Conservation (phyloP, 805 yeast species). For the Metschnikowia aberdeeniae region DNA sequence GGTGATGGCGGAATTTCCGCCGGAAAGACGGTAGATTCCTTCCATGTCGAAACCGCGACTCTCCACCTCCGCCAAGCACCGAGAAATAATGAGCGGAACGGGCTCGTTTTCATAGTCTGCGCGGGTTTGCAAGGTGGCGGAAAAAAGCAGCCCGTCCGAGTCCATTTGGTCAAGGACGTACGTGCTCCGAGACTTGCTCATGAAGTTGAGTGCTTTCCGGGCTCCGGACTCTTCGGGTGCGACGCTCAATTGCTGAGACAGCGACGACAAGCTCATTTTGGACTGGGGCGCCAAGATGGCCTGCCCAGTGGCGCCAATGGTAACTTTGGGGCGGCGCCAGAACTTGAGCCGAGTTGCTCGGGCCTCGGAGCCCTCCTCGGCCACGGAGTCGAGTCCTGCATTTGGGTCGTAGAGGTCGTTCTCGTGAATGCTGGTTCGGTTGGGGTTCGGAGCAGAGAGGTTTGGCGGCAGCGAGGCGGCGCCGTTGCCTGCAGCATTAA, state of each 20-base stretch:
- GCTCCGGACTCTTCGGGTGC: slow-evolving; percentile 7
- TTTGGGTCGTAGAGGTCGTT: slow-evolving; percentile 9
- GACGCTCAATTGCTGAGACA: neutral
- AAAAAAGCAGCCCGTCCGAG: slow-evolving; percentile 32
- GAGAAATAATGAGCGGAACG: slow-evolving; percentile 68
- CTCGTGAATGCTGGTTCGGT: slow-evolving; percentile 8
- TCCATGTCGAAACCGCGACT: slow-evolving; percentile 68
- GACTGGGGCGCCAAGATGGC: neutral
- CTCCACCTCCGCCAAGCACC: slow-evolving; percentile 77
- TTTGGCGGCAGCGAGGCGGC: neutral
- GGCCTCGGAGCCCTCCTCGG: slow-evolving; percentile 25
- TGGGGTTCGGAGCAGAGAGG: neutral
- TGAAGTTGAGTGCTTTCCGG: slow-evolving; percentile 14
- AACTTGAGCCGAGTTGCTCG: slow-evolving; percentile 42
- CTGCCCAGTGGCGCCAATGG: slow-evolving; percentile 10
- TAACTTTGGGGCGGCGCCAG: slow-evolving; percentile 43
- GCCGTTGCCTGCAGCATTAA: too few species aligned
- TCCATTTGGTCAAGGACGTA: slow-evolving; percentile 39
- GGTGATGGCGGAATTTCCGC: slow-evolving; percentile 66
- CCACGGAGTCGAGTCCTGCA: slow-evolving; percentile 8
- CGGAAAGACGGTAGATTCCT: slow-evolving; percentile 90
- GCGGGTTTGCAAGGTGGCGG: slow-evolving; percentile 59
- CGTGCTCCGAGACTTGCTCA: slow-evolving; percentile 45
- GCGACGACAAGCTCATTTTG: slow-evolving; percentile 1
- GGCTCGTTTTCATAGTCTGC: slow-evolving; percentile 55